Percentiles rank a stretch among this genome's conserved stretches.
These are phyloP conservation scores for Mycena polygramma DNA, from an alignment of 768 basidiomycete species.

Conservation along the genomic window DNA sequence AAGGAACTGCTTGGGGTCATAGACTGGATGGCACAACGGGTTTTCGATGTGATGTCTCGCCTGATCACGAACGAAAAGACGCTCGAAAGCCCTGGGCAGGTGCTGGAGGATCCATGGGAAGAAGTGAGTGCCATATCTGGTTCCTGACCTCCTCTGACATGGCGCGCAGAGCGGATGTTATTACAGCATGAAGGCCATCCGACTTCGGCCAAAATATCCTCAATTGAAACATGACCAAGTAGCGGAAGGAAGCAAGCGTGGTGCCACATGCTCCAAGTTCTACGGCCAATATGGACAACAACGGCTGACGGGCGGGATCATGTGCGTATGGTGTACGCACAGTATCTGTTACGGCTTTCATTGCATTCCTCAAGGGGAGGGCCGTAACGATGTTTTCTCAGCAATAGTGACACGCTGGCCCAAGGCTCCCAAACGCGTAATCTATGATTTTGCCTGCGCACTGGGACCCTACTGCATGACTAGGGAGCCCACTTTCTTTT, in stretches of 20 bases:
- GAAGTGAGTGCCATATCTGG: no score
- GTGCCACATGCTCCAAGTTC: constrained; percentile 44
- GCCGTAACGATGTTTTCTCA: constrained; percentile 55
- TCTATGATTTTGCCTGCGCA: constrained; percentile 48
- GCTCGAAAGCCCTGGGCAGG: no score
- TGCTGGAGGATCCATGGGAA: no score
- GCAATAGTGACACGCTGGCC: constrained; percentile 51
- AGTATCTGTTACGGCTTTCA: constrained; percentile 51
- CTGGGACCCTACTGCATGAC: constrained; percentile 50
- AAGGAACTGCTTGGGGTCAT: no score
- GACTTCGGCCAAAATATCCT: constrained; percentile 45
- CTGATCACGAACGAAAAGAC: neutral
- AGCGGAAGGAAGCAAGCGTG: constrained; percentile 25
- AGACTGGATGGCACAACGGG: no score
- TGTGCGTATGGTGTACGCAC: constrained; percentile 50
- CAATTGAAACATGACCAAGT: constrained; percentile 41
- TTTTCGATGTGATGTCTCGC: neutral
- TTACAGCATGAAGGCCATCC: constrained; percentile 48
- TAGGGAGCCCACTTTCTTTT: constrained; percentile 45
- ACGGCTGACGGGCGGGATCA: constrained; percentile 46
- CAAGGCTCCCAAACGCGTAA: constrained; percentile 43
- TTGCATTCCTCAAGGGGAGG: constrained; percentile 51
- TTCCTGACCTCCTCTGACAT: no score
- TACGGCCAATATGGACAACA: constrained; percentile 45
- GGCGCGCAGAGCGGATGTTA: constrained; percentile 47